Evolutionary conservation across 345 rosid genomes (phyloP).

Genomic region (Citrus unshiu): DNA sequence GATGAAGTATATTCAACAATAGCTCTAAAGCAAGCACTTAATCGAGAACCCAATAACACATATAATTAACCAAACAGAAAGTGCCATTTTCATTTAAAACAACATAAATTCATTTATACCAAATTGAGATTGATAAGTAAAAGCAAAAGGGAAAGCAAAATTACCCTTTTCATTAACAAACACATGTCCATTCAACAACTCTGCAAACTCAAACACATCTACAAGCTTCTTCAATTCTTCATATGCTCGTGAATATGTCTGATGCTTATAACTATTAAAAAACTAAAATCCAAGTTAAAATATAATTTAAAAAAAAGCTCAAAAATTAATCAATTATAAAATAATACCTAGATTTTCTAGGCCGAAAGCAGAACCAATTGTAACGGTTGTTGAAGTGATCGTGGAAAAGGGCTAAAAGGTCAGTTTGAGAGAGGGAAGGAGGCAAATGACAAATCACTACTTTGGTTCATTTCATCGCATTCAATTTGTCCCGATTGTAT

Average conservation of each 20-base stretch:
- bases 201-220: no score
- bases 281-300: neutral
- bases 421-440: constrained; percentile 56
- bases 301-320: neutral
- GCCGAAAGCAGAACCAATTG: constrained; percentile 52
- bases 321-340: neutral
- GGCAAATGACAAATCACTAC: constrained; percentile 72
- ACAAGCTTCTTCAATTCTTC: constrained; percentile 52
- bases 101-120: no score
- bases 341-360: constrained; percentile 57
- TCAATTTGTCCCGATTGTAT: neutral
- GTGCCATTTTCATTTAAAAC: no score
- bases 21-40: no score
- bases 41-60: no score
- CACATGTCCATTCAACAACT: no score
- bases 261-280: constrained; percentile 44
- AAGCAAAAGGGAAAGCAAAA: no score
- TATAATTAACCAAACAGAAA: no score
- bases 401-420: constrained; percentile 53
- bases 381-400: constrained; percentile 52
- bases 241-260: constrained; percentile 56
- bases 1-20: no score
- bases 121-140: no score
- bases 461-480: constrained; percentile 39
- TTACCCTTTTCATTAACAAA: no score